Conservation (phyloP, 73 alveolate genomes). For the Paraurostyla sp. region DNA sequence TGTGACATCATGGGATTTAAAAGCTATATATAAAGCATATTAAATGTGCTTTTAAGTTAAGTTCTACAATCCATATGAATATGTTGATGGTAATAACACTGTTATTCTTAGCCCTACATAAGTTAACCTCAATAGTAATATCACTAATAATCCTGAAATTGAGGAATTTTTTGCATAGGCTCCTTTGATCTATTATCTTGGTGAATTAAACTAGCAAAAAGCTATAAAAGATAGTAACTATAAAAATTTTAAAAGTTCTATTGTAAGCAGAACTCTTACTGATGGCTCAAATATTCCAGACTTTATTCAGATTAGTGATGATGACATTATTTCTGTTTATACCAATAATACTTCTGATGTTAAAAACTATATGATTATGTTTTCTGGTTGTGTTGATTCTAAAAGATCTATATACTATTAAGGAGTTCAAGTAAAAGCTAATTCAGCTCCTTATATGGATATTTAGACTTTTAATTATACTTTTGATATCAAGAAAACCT, state of each 20-base stretch:
- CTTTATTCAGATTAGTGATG: not conserved
- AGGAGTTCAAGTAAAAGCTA: not conserved
- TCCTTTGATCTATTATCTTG: too few relatives aligned
- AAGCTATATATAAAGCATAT: slow-evolving; percentile 27
- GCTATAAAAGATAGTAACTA: too few relatives aligned
- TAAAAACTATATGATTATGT: not conserved
- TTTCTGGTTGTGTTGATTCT: slow-evolving; percentile 13
- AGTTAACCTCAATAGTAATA: not conserved
- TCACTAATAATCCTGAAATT: not conserved
- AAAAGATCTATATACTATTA: not conserved
- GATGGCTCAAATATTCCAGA: not conserved
- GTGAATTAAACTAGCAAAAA: too few relatives aligned
- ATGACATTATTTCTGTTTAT: not conserved
- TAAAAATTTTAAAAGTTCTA: too few relatives aligned
- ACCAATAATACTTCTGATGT: not conserved
- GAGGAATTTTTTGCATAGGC: not conserved
- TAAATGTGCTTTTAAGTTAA: slow-evolving; percentile 6
- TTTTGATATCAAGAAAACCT: slow-evolving; percentile 12
- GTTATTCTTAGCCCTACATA: not conserved
- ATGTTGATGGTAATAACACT: not conserved
- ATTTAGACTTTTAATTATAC: not conserved
- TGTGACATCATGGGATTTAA: not conserved
- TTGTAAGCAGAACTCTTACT: not conserved
- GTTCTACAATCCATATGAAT: slow-evolving; percentile 39
- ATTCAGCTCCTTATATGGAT: slow-evolving; percentile 6